Evolutionary conservation across 108 stramenopile genomes (phyloP), one percentile per base, ranked within the genome.

Genomic region (Craspedostauros australis): DNA sequence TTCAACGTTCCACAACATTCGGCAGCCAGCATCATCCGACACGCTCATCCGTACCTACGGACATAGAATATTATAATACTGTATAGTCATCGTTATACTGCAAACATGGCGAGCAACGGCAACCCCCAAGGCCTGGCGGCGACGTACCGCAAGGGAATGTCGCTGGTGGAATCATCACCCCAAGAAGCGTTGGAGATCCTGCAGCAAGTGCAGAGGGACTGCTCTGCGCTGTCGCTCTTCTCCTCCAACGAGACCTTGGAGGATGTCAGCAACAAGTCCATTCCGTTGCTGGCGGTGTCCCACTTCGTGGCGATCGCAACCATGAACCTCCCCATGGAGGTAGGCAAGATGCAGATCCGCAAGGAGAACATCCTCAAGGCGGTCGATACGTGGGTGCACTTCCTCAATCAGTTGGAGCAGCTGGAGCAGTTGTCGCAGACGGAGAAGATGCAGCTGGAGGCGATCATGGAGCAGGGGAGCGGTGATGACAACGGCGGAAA

Each of bases 181-280:
- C 37, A 46, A 1, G 27, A 59, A 48, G 57, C 56, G n/a, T 16
- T 68, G 5, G 32, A 45, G 25, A 37, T 68, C 14, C 55, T 80
- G 19, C 64, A 70, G 27, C 18, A 53, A 22, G 15, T 80, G 31
- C 75, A 76, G 39, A 19, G 46, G 39, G 65, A 76, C 32, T 59
- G 73, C 5, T 38, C 40, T 5, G 31, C 54, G 4, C n/a, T 69
- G 23, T 23, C 51, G n/a, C 30, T 79, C 14, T 76, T 89, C 53
- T 89, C 88, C 4, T 42, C 49, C 27, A 89, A 89, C 50, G 87
- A 88, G 55, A 52, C 57, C 5, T 40, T 83, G 16, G 81, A 80
- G 27, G 88, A 89, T 46, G 58, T 85, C 15, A 49, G 61, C n/a
- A 89, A 83, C 0, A 72, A 69, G 21, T 78, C 76, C 29, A 25